A percentile compares a stretch with the other conserved stretches of the same genome.
Evolutionary conservation across 768 basidiomycete genomes (phyloP).

Genomic region (Auricularia sp.): DNA sequence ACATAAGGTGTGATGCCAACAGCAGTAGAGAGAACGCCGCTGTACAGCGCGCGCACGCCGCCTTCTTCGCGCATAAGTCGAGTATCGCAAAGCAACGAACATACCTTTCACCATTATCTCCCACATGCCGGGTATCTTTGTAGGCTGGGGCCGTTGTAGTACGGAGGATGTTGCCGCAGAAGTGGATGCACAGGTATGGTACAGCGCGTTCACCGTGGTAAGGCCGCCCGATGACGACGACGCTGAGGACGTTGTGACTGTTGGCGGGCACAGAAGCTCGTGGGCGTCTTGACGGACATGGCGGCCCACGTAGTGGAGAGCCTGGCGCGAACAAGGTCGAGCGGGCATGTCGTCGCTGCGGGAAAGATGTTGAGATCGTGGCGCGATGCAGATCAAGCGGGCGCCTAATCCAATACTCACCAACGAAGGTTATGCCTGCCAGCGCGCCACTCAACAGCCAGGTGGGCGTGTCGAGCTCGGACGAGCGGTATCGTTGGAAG

Average conservation of each 20-base stretch:
- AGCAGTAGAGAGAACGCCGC: conserved; percentile 75
- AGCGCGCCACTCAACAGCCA: conserved; percentile 79
- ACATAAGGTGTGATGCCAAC: conserved; percentile 75
- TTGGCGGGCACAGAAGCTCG: conserved; percentile 13
- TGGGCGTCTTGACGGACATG: conserved; percentile 29
- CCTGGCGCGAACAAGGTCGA: conserved; percentile 88
- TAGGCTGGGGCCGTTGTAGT: conserved; percentile 6
- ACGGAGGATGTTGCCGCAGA: conserved; percentile 26
- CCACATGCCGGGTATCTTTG: conserved; percentile 39
- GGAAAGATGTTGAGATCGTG: conserved; percentile 5
- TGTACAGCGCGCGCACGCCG: conserved; percentile 75
- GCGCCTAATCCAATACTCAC: conserved; percentile 35
- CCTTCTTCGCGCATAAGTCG: conserved; percentile 78
- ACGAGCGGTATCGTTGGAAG: conserved; percentile 60
- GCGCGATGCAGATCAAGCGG: conserved; percentile 3
- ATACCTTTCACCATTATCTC: conserved; percentile 70
- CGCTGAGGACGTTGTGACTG: conserved; percentile 18
- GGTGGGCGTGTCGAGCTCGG: conserved; percentile 78
- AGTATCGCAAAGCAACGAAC: background rate
- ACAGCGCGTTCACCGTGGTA: conserved; percentile 7
- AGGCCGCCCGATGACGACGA: too few species aligned
- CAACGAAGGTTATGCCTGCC: conserved; percentile 90
- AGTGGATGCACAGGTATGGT: conserved; percentile 15
- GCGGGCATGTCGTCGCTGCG: conserved; percentile 75
- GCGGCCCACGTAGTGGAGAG: conserved; percentile 91